Evolutionary conservation across 345 rosid genomes (phyloP).

Genomic region (Arabis hirsuta): DNA sequence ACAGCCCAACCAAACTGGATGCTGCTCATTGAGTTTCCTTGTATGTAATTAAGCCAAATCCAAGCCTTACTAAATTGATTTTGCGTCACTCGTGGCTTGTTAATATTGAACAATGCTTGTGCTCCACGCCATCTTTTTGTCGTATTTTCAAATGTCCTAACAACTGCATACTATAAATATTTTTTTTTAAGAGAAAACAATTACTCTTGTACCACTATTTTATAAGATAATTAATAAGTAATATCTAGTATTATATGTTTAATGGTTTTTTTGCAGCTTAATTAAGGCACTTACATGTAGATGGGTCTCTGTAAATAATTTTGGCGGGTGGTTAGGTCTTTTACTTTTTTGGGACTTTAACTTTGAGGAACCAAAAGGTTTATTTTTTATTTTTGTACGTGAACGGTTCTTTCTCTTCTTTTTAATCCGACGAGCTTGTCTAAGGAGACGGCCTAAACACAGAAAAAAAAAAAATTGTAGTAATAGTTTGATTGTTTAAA

Average conservation of each 20-base stretch:
- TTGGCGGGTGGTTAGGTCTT: background rate
- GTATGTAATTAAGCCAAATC: conserved; percentile 37
- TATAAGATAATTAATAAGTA: background rate
- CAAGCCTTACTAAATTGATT: conserved; percentile 38
- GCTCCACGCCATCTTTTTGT: conserved; percentile 40
- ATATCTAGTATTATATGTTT: background rate
- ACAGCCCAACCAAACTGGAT: conserved; percentile 42
- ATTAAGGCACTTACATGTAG: conserved; percentile 32
- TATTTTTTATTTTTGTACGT: background rate
- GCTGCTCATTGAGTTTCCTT: conserved; percentile 24
- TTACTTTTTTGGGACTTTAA: background rate
- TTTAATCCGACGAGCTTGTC: background rate
- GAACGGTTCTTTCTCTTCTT: background rate
- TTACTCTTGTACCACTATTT: background rate
- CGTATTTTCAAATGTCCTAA: conserved; percentile 31
- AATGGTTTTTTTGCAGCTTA: background rate
- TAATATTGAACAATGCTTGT: conserved; percentile 34
- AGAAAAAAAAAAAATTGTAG: background rate
- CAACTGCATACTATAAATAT: conserved; percentile 34
- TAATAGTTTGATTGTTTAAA: too few species aligned
- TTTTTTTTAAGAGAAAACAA: background rate
- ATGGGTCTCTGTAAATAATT: background rate
- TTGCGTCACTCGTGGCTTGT: conserved; percentile 13
- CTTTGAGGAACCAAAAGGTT: background rate
- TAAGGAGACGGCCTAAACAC: conserved; percentile 12